Evolutionary conservation across 495 filamentous ascomycete genomes (phyloP), one percentile per base, ranked within the genome.

Genomic region (Usnea hakonensis): DNA sequence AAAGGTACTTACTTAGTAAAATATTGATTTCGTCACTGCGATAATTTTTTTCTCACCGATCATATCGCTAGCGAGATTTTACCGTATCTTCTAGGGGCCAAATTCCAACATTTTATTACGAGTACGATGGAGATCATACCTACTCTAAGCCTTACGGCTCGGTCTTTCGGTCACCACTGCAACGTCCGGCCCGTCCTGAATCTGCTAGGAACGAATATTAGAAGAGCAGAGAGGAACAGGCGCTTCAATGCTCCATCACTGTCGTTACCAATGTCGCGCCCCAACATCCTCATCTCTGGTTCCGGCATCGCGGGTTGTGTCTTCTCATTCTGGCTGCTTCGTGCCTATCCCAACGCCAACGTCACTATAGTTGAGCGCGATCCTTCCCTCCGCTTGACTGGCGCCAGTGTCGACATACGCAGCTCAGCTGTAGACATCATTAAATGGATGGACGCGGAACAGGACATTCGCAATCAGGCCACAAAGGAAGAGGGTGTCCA

Each of bases 381-480:
- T 30, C 68, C 71, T 7, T 37, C 65, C 21, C 64, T 72, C n/a
- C 72, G 72, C 23, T 59, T 62, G 17, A 68, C 68, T 21, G 75
- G 75, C 35, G 67, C 69, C 48, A 69, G 66, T 32, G 66, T 78
- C 62, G 75, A 78, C 61, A 74, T 78, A 35, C 67, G 68, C 50
- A 70, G 70, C 37, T 44, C 63, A 55, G 75, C 68, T 21, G 60
- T 75, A 11, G 48, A 72, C 19, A 67, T 78, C 33, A 68, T 73
- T 62, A 69, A 72, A 36, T 41, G 35, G 37, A 76, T 76, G 65
- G 71, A 69, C 19, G 48, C 71, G 55, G 70, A 71, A 52, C 35
- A 58, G 11, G 62, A 65, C 3, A 65, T 74, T 41, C 64, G 65
- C 23, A 53, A 61, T 40, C 64, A 66, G 38, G 50, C 33, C 36